Conservation (phyloP, 352 stramenopile species). For the Pythium coloratum region DNA sequence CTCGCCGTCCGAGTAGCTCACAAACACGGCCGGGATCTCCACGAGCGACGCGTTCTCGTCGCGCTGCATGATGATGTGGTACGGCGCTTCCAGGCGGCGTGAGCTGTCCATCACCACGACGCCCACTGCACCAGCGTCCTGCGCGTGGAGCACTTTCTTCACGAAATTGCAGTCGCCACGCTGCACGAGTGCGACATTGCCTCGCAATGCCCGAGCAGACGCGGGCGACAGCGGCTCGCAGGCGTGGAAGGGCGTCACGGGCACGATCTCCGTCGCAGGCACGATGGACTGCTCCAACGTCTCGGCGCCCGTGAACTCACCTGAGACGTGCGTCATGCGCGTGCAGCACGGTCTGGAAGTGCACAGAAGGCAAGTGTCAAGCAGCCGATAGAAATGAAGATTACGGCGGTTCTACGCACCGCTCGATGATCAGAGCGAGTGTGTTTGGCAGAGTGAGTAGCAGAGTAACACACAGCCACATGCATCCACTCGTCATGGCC, state of each 20-base stretch:
- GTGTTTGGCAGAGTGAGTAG: not conserved
- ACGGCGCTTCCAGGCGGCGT: slow-evolving; percentile 56
- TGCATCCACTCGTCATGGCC: not conserved
- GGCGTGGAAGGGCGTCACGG: slow-evolving; percentile 49
- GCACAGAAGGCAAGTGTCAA: not conserved
- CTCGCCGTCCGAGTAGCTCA: slow-evolving; percentile 66
- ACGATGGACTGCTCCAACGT: slow-evolving; percentile 39
- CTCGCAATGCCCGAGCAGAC: slow-evolving; percentile 37
- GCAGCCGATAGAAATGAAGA: not conserved
- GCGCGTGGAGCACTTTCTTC: slow-evolving; percentile 51
- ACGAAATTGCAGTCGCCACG: slow-evolving; percentile 72
- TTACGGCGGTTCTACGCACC: slow-evolving; percentile 23
- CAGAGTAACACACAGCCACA: not conserved
- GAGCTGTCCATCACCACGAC: slow-evolving; percentile 76
- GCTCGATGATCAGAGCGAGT: slow-evolving; percentile 48
- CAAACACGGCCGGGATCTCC: slow-evolving; percentile 70
- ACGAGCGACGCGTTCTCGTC: slow-evolving; percentile 68
- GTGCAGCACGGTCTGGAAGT: slow-evolving; percentile 47
- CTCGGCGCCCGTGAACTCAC: slow-evolving; percentile 71
- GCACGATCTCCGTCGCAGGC: slow-evolving; percentile 45
- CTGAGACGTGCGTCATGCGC: slow-evolving; percentile 71
- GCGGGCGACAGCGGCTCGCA: slow-evolving; percentile 47
- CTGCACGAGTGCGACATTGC: slow-evolving; percentile 75
- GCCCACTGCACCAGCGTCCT: slow-evolving; percentile 60
- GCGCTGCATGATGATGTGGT: slow-evolving; percentile 86